A percentile compares a stretch with the other conserved stretches of the same genome.
These are phyloP conservation scores for Cystobasidiaceae sp. DNA, from an alignment of 1,284 basidiomycete species.

Conservation along the genomic window DNA sequence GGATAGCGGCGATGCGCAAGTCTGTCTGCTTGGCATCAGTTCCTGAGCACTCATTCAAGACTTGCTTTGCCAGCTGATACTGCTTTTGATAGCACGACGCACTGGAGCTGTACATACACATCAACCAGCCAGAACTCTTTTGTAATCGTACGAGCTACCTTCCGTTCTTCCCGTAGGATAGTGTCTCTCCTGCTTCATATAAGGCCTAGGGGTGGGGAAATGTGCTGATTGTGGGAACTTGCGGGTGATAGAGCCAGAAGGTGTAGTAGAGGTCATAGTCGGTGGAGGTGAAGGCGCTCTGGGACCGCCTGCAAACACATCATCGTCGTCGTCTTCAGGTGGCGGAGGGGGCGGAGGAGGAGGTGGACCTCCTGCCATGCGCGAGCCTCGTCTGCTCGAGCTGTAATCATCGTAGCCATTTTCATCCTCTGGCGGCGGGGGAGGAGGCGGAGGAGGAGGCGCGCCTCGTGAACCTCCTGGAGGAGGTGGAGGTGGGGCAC, in stretches of 20 bases:
- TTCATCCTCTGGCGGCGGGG: not conserved
- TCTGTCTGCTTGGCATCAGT: too few species aligned
- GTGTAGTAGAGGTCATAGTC: slow-evolving; percentile 22
- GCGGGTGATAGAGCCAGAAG: slow-evolving; percentile 6
- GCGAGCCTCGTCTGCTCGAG: not conserved
- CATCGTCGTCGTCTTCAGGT: slow-evolving; percentile 1
- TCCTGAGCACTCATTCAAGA: too few species aligned
- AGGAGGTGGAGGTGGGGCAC: slow-evolving; percentile 6
- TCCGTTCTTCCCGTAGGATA: slow-evolving; percentile 20
- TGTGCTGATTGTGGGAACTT: slow-evolving; percentile 29
- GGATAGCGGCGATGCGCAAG: too few species aligned
- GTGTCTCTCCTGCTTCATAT: slow-evolving; percentile 8
- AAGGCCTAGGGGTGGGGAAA: slow-evolving; percentile 23
- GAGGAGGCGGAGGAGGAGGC: slow-evolving; percentile 3
- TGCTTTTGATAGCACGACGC: too few species aligned
- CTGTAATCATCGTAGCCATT: not conserved
- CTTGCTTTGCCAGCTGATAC: too few species aligned
- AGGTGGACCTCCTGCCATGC: slow-evolving; percentile 8
- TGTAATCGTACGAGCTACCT: slow-evolving; percentile 24
- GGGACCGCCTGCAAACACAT: slow-evolving; percentile 1
- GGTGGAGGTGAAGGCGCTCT: slow-evolving; percentile 16
- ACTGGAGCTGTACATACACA: too few species aligned
- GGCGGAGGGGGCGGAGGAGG: slow-evolving; percentile 26
- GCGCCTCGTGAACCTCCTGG: not conserved
- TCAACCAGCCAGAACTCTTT: slow-evolving; percentile 3